phyloP scores from a whole-genome alignment of 2,329 filamentous ascomycete genomes.

The Diplodia corticola region DNA sequence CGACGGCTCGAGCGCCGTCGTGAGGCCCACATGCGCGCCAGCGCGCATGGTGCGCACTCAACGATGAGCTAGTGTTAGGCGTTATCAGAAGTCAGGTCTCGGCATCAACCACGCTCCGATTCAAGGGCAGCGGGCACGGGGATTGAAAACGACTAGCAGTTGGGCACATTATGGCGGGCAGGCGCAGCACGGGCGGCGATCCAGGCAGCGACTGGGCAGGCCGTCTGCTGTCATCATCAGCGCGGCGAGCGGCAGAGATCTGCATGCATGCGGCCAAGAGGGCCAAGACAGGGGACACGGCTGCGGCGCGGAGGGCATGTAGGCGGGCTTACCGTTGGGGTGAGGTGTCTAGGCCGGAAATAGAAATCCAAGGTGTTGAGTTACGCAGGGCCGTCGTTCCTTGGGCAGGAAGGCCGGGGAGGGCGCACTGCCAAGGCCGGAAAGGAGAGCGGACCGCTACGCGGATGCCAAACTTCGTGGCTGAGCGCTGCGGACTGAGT shows the following conservation, averaged over 20 bases:
- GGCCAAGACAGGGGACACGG: background rate
- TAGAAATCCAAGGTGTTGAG: conserved; percentile 6
- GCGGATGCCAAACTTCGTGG: conserved; percentile 23
- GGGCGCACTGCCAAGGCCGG: conserved; percentile 18
- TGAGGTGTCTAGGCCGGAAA: background rate
- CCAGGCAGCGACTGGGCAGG: background rate
- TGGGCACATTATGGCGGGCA: background rate
- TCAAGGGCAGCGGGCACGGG: conserved; percentile 2
- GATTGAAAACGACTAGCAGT: background rate
- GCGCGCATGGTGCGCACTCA: conserved; percentile 1
- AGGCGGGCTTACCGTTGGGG: background rate
- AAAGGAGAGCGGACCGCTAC: conserved; percentile 22
- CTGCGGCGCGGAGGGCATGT: background rate
- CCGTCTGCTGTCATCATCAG: background rate
- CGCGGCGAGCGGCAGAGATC: background rate
- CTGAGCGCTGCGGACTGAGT: conserved; percentile 17
- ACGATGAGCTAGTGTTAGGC: conserved; percentile 7
- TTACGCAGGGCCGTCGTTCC: conserved; percentile 14
- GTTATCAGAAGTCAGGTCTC: conserved; percentile 18
- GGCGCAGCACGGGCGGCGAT: background rate
- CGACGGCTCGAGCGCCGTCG: background rate
- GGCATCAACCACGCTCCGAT: conserved; percentile 12
- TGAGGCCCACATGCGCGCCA: background rate
- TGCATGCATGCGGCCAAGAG: background rate
- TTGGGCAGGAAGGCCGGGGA: conserved; percentile 15